A percentile compares a stretch with the other conserved stretches of the same genome.
phyloP scores from a whole-genome alignment of 805 yeast species.

The Ogataea glucozyma region DNA sequence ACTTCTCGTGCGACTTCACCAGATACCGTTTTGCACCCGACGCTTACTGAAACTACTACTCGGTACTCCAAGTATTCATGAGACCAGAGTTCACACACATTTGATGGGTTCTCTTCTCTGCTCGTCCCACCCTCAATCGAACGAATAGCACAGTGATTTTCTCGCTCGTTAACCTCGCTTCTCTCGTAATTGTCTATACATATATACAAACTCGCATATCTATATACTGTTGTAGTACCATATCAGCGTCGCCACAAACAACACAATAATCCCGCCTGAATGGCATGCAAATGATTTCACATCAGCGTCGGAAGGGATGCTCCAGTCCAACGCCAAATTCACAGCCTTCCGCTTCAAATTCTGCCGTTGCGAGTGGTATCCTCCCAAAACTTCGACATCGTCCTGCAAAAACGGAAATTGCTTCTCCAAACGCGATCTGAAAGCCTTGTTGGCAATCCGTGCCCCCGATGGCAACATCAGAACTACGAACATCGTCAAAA shows the following conservation, averaged over 20 bases:
- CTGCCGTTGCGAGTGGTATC: conserved; percentile 11
- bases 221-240: conserved; percentile 25
- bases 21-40: no score
- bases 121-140: no score
- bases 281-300: conserved; percentile 19
- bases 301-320: conserved; percentile 15
- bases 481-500: conserved; percentile 25
- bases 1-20: no score
- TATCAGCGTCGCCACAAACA: conserved; percentile 14
- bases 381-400: conserved; percentile 4
- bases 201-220: no score
- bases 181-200: no score
- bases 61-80: no score
- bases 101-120: no score
- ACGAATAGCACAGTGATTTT: no score
- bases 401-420: conserved; percentile 9
- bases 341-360: conserved; percentile 6
- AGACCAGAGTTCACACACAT: no score
- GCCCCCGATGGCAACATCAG: conserved; percentile 17
- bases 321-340: conserved; percentile 25
- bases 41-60: no score
- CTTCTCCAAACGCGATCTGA: conserved; percentile 7
- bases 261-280: conserved; percentile 1
- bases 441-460: conserved; percentile 2
- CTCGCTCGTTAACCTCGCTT: no score